phyloP scores from a whole-genome alignment of 2,329 filamentous ascomycete species.

The Sarocladium strictum region DNA sequence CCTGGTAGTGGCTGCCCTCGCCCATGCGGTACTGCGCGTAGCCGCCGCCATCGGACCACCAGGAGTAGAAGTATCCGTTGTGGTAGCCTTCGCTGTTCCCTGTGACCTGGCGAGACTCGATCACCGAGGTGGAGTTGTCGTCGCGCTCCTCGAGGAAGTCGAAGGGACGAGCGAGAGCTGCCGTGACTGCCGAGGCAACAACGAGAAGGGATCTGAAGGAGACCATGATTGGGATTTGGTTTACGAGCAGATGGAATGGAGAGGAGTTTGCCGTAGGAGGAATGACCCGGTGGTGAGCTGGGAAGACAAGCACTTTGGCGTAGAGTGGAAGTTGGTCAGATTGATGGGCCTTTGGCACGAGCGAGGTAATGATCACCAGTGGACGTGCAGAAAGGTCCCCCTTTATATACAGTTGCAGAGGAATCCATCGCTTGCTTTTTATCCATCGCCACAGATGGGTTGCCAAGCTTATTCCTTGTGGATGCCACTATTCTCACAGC shows the following conservation, averaged over 20 bases:
- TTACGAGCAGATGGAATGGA: slow-evolving; percentile 2
- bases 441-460: background rate
- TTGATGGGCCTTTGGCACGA: background rate
- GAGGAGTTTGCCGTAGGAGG: background rate
- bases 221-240: no score
- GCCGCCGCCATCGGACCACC: slow-evolving; percentile 50
- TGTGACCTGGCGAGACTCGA: slow-evolving; percentile 23
- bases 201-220: slow-evolving; percentile 32
- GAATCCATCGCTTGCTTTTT: no score
- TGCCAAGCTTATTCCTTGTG: background rate
- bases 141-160: slow-evolving; percentile 18
- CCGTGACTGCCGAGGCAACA: slow-evolving; percentile 25
- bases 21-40: slow-evolving; percentile 50
- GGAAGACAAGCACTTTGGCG: background rate
- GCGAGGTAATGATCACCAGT: background rate
- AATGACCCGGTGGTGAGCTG: background rate
- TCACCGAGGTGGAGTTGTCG: slow-evolving; percentile 26
- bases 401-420: slow-evolving; percentile 2
- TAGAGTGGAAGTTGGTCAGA: background rate
- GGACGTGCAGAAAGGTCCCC: background rate
- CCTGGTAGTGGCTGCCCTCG: slow-evolving; percentile 41
- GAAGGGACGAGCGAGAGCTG: slow-evolving; percentile 28
- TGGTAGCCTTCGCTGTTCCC: slow-evolving; percentile 44
- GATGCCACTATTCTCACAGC: background rate
- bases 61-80: slow-evolving; percentile 56